Base-by-base conservation (phyloP, 106 monocot genomes). In the Phalaenopsis equestris region DNA sequence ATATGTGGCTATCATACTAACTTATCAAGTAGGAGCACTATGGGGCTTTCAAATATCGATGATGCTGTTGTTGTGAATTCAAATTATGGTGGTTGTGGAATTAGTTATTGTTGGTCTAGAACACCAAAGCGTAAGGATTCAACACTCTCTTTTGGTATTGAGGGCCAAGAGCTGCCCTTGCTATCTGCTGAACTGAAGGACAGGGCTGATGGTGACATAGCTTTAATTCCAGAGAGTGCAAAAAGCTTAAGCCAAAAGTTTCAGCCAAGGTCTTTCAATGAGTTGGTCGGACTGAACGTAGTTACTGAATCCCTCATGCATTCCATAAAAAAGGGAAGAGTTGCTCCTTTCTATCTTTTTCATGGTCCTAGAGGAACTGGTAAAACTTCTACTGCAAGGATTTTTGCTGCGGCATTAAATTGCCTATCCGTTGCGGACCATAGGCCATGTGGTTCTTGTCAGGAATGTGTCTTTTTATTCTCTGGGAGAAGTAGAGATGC, bases 331-430 rank as follows among this genome's bases (percentile, higher is more conserved):
- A 94, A 79, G 84, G 84, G 86, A 84, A 92, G 94, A 64, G 82
- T 98, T 79, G 87, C 92, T 79, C 89, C 98, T 45, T 79, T 98
- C 43, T 98, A 98, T 88, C 76, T 98, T 56, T 94, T 98, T 73
- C 90, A 98, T 83, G 98, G 97, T 57, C 92, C 97, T 14, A 84
- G 89, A 18, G 97, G 97, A 1, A 90, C 92, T 1, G 97, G 97
- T 41, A 98, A 98, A 87, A 98, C 98, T 75, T 90, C 92, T 4
- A 86, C 88, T 43, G 98, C 98, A 16, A 90, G 89, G 76, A 88
- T 98, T 70, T 97, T 98, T 79, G 94, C 98, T 38, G 94, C 98
- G 46, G 83, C 89, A 76, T 83, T 98, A 83, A 98, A 98, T 82
- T 98, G 98, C 68, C 80, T 88, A 23, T 94, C 94, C 78, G 78